Conservation (phyloP, 306 rosid genomes). For the Rosa rugosa region DNA sequence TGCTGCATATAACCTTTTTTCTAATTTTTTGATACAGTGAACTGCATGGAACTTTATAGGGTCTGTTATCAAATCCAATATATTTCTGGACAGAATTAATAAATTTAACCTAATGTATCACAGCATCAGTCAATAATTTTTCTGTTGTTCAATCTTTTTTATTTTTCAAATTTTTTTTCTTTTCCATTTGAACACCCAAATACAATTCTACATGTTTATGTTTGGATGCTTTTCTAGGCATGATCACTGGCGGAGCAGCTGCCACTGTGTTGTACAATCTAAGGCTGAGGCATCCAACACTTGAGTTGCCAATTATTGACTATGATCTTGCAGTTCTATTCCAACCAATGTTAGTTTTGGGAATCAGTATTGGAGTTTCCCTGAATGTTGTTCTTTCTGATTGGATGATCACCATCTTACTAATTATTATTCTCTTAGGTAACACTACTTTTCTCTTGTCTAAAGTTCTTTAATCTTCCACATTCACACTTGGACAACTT, state of each 20-base stretch:
- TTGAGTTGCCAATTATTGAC: constrained; percentile 59
- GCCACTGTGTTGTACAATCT: constrained; percentile 70
- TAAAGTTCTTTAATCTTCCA: not conserved
- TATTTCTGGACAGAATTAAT: not conserved
- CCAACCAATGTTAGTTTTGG: constrained; percentile 81
- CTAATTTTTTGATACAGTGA: not conserved
- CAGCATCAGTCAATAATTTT: not conserved
- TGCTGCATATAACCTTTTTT: not conserved
- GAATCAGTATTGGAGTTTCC: constrained; percentile 72
- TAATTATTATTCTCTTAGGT: constrained; percentile 63
- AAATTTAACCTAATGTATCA: not conserved
- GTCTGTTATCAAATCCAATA: not conserved
- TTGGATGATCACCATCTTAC: constrained; percentile 70
- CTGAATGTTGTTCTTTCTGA: constrained; percentile 68
- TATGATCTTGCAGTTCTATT: constrained; percentile 64
- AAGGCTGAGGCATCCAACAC: constrained; percentile 59
- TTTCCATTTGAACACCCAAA: not conserved
- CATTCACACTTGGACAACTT: not conserved
- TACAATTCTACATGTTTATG: not conserved
- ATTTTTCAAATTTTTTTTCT: not conserved
- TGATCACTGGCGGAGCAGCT: constrained; percentile 65
- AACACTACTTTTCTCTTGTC: not conserved
- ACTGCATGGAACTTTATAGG: not conserved
- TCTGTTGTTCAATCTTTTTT: not conserved
- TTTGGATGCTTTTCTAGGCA: constrained; percentile 39